A percentile compares a stretch with the other conserved stretches of the same genome.
Evolutionary conservation across 176 grass and related monocot genomes (phyloP).

Genomic region (Saccharum officinarum): DNA sequence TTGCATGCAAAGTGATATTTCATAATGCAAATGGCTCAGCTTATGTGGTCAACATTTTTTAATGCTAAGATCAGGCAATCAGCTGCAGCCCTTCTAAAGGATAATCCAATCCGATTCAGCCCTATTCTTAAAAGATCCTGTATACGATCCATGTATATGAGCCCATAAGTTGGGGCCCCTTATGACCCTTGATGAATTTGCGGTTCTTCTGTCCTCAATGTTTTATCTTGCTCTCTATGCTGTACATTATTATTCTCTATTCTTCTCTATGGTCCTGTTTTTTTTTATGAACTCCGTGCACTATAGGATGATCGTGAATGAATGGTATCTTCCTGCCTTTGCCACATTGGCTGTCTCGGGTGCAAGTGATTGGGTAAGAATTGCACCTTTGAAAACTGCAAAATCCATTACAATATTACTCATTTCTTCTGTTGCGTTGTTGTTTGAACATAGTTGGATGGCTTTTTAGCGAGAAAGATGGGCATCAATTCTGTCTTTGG

Average conservation of each 20-base stretch:
- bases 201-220: neutral
- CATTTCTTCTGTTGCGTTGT: neutral
- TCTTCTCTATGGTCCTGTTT: neutral
- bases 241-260: conserved; percentile 3
- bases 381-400: conserved; percentile 24
- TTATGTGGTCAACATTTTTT: neutral
- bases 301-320: conserved; percentile 86
- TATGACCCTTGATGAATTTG: conserved; percentile 13
- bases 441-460: conserved; percentile 74
- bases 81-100: no score
- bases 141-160: no score
- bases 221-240: conserved; percentile 18
- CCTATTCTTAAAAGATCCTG: no score
- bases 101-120: no score
- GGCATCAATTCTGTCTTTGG: conserved; percentile 85
- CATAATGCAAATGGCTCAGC: neutral
- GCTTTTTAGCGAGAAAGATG: conserved; percentile 97
- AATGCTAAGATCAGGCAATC: neutral
- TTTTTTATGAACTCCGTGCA: conserved; percentile 28
- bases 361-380: conserved; percentile 90
- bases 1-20: neutral
- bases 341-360: conserved; percentile 72
- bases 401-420: conserved; percentile 20
- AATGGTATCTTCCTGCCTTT: conserved; percentile 94
- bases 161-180: no score